Evolutionary conservation across 2,329 filamentous ascomycete species (phyloP), one percentile per base, ranked within the genome.

Genomic region (Cadophora sp.): DNA sequence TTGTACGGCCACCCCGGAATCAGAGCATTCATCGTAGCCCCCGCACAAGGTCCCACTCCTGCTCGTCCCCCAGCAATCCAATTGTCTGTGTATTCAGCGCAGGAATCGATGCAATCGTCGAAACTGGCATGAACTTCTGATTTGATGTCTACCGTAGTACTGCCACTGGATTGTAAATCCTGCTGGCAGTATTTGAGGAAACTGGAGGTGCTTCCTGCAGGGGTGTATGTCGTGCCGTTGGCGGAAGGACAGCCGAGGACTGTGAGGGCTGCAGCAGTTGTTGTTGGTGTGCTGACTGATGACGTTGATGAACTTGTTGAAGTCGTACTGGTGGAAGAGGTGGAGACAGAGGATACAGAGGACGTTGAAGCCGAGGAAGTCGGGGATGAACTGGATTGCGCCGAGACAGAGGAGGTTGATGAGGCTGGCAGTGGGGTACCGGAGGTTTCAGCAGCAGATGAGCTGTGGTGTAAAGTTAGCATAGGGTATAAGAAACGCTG

Each of bases 191-290:
- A 56, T 56, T 56, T 56, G 19, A 56, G 29, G 16, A 56, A 56
- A 14, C 29, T 56, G 3, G 53, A 56, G 2, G 53, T n/a, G 9
- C 27, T 31, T 34, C 53, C 53, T 56, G 53, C 11, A 2, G 53
- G 27, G 19, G 14, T 56, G 19, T 56, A 56, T 56, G 14, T 56
- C 27, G 53, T 56, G 53, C 53, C 29, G 27, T 56, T 56, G 31
- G 53, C 27, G 29, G 53, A 31, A 56, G 53, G 53, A 34, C 53
- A 56, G 12, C 53, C 53, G 27, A 56, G 53, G 19, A 56, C 29
- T 11, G 53, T 34, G 27, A 56, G 53, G 19, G 53, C 53, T 34
- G 29, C 53, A 27, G 53, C 53, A 34, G 53, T 56, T 24, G 53
- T 34, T 27, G 53, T 56, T n/a, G 53, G 53, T 34, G 29, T 56